Evolutionary conservation across 75 land plant species (phyloP).

Genomic region (Larix kaempferi): DNA sequence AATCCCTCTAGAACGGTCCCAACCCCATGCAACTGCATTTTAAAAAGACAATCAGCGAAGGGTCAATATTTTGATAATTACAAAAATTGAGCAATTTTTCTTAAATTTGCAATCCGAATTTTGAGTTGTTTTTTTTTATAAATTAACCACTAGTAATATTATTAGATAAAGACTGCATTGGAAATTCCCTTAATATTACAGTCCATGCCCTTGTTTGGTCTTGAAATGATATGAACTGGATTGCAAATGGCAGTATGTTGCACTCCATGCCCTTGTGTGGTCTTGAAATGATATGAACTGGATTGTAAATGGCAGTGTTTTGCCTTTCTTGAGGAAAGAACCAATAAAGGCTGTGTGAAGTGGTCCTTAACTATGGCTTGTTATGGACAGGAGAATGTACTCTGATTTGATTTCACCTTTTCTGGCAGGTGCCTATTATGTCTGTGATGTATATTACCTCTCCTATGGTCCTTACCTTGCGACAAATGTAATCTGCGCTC

Average conservation of each 20-base stretch:
- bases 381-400: no score
- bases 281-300: slow-evolving; percentile 2
- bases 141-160: not conserved
- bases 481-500: not conserved
- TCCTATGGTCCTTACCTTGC: slow-evolving; percentile 8
- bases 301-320: slow-evolving; percentile 9
- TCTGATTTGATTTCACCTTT: no score
- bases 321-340: not conserved
- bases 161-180: not conserved
- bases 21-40: no score
- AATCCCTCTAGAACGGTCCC: no score
- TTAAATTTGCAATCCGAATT: not conserved
- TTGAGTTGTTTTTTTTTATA: not conserved
- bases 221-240: slow-evolving; percentile 8
- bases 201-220: not conserved
- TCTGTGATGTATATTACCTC: slow-evolving; percentile 12
- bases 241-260: slow-evolving; percentile 5
- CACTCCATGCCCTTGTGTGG: not conserved
- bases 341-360: not conserved
- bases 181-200: not conserved
- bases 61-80: no score
- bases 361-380: no score
- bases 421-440: slow-evolving; percentile 12
- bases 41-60: no score
- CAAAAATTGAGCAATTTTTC: no score